phyloP scores from a whole-genome alignment of 257 asterid species.

The Linderniella brevidens region DNA sequence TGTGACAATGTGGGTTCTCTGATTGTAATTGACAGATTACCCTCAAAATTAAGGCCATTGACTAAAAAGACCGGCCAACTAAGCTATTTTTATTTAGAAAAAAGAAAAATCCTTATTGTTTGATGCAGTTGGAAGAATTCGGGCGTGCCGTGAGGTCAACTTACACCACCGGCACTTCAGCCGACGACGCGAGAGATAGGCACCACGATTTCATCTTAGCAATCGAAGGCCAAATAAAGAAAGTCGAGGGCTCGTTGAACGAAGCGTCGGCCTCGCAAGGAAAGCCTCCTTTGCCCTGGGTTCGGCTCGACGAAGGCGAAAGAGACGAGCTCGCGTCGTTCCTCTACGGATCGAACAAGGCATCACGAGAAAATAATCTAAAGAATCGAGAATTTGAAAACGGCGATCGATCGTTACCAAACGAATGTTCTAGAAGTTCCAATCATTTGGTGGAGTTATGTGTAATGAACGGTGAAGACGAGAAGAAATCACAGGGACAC shows the following conservation, averaged over 20 bases:
- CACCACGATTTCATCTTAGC: slow-evolving; percentile 54
- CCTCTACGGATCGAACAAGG: slow-evolving; percentile 40
- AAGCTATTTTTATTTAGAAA: not conserved
- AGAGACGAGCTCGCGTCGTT: slow-evolving; percentile 65
- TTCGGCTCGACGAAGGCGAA: slow-evolving; percentile 67
- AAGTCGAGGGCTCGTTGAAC: slow-evolving; percentile 45
- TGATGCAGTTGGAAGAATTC: slow-evolving; percentile 77
- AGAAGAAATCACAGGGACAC: slow-evolving; percentile 36
- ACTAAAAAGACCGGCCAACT: not conserved
- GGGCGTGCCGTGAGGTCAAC: slow-evolving; percentile 71
- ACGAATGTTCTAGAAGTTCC: slow-evolving; percentile 32
- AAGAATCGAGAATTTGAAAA: slow-evolving; percentile 15
- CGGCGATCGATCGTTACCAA: slow-evolving; percentile 10
- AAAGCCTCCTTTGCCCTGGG: slow-evolving; percentile 89
- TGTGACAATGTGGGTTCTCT: too few species aligned
- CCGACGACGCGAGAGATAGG: slow-evolving; percentile 59
- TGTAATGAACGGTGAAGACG: slow-evolving; percentile 33
- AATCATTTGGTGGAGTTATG: slow-evolving; percentile 31
- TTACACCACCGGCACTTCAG: slow-evolving; percentile 26
- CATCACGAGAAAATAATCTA: slow-evolving; percentile 13
- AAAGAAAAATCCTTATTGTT: slow-evolving; percentile 5
- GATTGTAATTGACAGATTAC: too few species aligned
- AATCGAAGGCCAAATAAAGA: slow-evolving; percentile 40
- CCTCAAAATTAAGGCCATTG: not conserved
- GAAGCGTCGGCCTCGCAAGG: slow-evolving; percentile 38